Percentiles rank a stretch among this genome's conserved stretches.
phyloP scores from a whole-genome alignment of 148 eudicot species.

The Hydrangea macrophylla region DNA sequence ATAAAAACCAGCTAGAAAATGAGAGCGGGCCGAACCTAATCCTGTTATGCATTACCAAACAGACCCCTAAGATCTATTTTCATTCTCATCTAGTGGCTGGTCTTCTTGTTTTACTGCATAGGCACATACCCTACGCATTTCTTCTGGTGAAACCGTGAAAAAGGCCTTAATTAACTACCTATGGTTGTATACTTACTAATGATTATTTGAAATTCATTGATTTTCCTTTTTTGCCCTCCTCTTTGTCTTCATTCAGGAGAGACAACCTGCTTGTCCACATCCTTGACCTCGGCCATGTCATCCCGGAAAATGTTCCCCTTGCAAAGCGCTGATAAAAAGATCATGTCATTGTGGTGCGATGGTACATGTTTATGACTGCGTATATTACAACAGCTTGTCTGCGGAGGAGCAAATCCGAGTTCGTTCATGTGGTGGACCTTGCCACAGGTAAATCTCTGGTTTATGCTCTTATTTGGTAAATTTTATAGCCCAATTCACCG shows the following conservation, averaged over 20 bases:
- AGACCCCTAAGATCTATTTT: background rate
- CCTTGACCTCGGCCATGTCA: slow-evolving; percentile 80
- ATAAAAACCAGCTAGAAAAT: too few relatives aligned
- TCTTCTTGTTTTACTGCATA: background rate
- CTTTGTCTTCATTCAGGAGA: slow-evolving; percentile 50
- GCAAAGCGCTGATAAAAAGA: slow-evolving; percentile 82
- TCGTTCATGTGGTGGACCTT: slow-evolving; percentile 94
- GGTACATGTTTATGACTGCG: slow-evolving; percentile 96
- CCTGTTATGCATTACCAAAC: too few relatives aligned
- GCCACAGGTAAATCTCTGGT: slow-evolving; percentile 65
- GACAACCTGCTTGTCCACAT: slow-evolving; percentile 69
- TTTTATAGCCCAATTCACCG: background rate
- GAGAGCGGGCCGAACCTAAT: too few relatives aligned
- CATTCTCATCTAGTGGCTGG: background rate
- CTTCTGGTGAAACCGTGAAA: background rate
- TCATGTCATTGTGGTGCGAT: slow-evolving; percentile 93
- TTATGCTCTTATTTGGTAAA: background rate
- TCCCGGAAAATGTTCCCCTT: slow-evolving; percentile 79
- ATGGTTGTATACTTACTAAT: background rate
- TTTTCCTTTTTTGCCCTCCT: background rate
- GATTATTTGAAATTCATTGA: background rate
- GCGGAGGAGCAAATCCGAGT: slow-evolving; percentile 57
- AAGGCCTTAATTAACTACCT: background rate
- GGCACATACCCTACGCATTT: background rate
- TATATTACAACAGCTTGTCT: slow-evolving; percentile 73